Percentiles rank a stretch among this genome's conserved stretches.
These are phyloP conservation scores for Meyerozyma athensensis DNA, from an alignment of 1,139 yeast species.

Conservation along the genomic window DNA sequence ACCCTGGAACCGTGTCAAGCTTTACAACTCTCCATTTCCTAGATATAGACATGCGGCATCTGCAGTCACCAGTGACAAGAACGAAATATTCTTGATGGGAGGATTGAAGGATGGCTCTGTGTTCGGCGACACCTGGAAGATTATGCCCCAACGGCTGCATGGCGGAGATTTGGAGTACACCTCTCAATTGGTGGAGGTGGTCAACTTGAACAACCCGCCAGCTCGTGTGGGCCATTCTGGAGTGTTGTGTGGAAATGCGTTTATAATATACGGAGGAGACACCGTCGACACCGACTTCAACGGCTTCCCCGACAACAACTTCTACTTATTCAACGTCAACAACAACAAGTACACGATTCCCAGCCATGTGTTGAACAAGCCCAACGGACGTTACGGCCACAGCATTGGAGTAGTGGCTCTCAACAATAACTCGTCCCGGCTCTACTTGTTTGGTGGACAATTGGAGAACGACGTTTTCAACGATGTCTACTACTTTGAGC, in stretches of 20 bases:
- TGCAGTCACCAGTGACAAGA: constrained; percentile 67
- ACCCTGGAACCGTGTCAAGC: constrained; percentile 76
- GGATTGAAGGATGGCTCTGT: constrained; percentile 91
- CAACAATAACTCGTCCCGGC: constrained; percentile 61
- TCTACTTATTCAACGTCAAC: constrained; percentile 85
- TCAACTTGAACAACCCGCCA: constrained; percentile 63
- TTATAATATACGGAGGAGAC: constrained; percentile 94
- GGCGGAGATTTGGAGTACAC: constrained; percentile 28
- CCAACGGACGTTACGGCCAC: constrained; percentile 93
- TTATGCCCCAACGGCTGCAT: constrained; percentile 39
- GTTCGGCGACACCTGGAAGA: constrained; percentile 91
- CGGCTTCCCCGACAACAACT: constrained; percentile 80
- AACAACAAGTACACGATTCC: constrained; percentile 91
- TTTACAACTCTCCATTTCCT: constrained; percentile 84
- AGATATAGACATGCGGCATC: constrained; percentile 91
- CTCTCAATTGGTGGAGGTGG: constrained; percentile 60
- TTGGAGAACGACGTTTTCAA: constrained; percentile 82
- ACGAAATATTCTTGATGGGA: constrained; percentile 87
- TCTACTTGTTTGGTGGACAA: constrained; percentile 94
- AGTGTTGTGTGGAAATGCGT: constrained; percentile 90
- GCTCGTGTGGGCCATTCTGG: constrained; percentile 97
- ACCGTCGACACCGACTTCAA: constrained; percentile 79
- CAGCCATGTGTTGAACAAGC: constrained; percentile 73
- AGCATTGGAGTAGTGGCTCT: constrained; percentile 60
- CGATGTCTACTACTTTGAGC: constrained; percentile 82